A percentile compares a stretch with the other conserved stretches of the same genome.
Conservation (phyloP, 2,329 filamentous ascomycete species). For the Teratosphaeria destructans region DNA sequence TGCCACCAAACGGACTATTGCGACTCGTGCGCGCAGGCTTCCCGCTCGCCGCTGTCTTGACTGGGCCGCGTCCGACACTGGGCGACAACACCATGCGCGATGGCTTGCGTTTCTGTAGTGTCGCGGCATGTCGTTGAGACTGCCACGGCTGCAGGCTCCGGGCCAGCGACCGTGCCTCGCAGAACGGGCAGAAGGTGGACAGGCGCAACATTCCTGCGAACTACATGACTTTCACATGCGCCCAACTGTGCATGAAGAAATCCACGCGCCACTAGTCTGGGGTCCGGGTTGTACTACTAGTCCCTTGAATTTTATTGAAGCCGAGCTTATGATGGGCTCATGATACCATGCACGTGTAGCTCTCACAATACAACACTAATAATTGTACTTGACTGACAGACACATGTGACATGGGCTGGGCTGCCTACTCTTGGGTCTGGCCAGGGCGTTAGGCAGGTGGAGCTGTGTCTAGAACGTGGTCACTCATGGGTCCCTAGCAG, state of each 20-base stretch:
- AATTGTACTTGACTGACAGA: no score
- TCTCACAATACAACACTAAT: no score
- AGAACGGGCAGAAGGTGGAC: slow-evolving; percentile 31
- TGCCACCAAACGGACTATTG: slow-evolving; percentile 47
- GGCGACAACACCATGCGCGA: slow-evolving; percentile 44
- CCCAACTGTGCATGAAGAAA: neutral
- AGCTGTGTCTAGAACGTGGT: no score
- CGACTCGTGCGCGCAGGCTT: slow-evolving; percentile 27
- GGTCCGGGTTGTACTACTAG: neutral
- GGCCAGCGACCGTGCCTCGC: slow-evolving; percentile 26
- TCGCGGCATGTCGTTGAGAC: slow-evolving; percentile 27
- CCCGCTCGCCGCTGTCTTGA: slow-evolving; percentile 17
- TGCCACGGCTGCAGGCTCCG: slow-evolving; percentile 25
- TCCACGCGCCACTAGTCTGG: neutral
- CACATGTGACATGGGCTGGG: no score
- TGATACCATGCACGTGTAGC: no score
- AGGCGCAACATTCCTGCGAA: slow-evolving; percentile 18
- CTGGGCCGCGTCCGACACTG: slow-evolving; percentile 28
- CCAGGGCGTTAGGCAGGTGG: no score
- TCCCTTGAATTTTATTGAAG: no score
- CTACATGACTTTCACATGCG: neutral
- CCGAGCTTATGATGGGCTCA: no score
- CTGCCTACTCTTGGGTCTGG: no score
- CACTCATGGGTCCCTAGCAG: no score
- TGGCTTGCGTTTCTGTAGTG: slow-evolving; percentile 33